Conservation (phyloP, 495 filamentous ascomycete species). For the Neurospora sp. region DNA sequence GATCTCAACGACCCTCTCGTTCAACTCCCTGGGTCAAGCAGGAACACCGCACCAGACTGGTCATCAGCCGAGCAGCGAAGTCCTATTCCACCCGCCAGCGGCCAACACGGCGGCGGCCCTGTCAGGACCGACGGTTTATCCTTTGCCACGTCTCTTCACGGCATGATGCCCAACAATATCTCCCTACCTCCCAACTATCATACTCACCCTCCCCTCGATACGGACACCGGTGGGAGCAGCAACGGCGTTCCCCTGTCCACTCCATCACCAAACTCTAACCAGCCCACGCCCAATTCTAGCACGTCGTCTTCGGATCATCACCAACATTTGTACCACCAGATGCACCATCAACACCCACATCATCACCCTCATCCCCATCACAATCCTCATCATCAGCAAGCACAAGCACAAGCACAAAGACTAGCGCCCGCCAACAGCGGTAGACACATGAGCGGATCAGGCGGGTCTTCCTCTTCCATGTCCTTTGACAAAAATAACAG, state of each 20-base stretch:
- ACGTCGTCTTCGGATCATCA: conserved; percentile 30
- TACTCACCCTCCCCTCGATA: conserved; percentile 5
- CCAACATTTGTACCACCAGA: conserved; percentile 15
- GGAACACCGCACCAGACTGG: conserved; percentile 22
- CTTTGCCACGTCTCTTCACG: conserved; percentile 15
- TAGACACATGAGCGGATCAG: conserved; percentile 15
- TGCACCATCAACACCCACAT: conserved; percentile 31
- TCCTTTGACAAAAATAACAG: background rate
- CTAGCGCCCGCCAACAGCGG: conserved; percentile 22
- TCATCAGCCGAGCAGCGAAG: conserved; percentile 21
- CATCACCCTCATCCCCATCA: conserved; percentile 30
- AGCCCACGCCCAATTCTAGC: conserved; percentile 45
- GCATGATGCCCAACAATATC: conserved; percentile 21
- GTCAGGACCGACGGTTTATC: background rate
- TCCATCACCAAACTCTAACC: conserved; percentile 29
- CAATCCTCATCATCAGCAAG: conserved; percentile 10
- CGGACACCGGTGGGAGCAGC: conserved; percentile 20
- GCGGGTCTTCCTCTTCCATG: background rate
- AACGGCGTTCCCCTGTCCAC: conserved; percentile 28
- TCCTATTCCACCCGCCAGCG: conserved; percentile 19
- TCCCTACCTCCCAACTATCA: conserved; percentile 6
- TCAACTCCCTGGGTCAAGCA: conserved; percentile 10
- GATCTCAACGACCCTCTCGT: conserved; percentile 12
- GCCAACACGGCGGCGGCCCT: conserved; percentile 12
- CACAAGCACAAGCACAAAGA: conserved; percentile 17